These are phyloP conservation scores for Penicillium steckii DNA, from an alignment of 495 filamentous ascomycete species.

Conservation along the genomic window DNA sequence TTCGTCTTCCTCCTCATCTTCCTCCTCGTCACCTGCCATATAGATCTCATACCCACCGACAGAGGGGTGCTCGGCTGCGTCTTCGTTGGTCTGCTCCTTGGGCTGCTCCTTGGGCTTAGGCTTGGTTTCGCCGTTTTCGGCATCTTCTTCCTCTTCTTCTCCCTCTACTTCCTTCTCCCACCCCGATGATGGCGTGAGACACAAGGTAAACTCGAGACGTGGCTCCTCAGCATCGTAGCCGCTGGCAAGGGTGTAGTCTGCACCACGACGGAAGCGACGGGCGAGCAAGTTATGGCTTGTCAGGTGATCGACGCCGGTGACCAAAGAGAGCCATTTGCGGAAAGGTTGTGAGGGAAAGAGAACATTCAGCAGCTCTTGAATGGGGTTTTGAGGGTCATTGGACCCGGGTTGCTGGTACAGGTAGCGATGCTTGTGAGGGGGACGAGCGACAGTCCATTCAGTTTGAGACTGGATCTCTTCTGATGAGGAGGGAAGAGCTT, in stretches of 20 bases:
- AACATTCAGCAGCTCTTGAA: conserved; percentile 72
- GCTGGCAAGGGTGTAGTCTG: conserved; percentile 91
- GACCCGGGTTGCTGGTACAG: conserved; percentile 65
- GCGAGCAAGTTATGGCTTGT: conserved; percentile 68
- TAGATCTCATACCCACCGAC: conserved; percentile 89
- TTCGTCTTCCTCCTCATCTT: conserved; percentile 46
- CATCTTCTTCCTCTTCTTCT: conserved; percentile 50
- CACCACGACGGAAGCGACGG: conserved; percentile 78
- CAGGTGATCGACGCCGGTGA: conserved; percentile 66
- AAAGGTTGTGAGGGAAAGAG: conserved; percentile 86
- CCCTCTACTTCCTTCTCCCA: conserved; percentile 74
- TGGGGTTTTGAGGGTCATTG: conserved; percentile 48
- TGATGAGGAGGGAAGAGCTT: conserved; percentile 40
- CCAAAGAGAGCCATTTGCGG: conserved; percentile 80
- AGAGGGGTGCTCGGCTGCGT: conserved; percentile 48
- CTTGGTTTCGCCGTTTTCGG: conserved; percentile 27
- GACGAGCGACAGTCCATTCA: conserved; percentile 73
- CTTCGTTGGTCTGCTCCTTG: conserved; percentile 22
- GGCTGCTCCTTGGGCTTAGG: no score
- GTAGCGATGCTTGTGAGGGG: conserved; percentile 94
- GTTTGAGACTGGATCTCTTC: conserved; percentile 57
- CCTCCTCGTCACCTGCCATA: conserved; percentile 82
- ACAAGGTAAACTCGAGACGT: conserved; percentile 81
- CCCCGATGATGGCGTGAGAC: conserved; percentile 74
- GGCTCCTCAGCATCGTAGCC: conserved; percentile 73